phyloP scores from a whole-genome alignment of 2,329 filamentous ascomycete species.

The Curvularia lunata region DNA sequence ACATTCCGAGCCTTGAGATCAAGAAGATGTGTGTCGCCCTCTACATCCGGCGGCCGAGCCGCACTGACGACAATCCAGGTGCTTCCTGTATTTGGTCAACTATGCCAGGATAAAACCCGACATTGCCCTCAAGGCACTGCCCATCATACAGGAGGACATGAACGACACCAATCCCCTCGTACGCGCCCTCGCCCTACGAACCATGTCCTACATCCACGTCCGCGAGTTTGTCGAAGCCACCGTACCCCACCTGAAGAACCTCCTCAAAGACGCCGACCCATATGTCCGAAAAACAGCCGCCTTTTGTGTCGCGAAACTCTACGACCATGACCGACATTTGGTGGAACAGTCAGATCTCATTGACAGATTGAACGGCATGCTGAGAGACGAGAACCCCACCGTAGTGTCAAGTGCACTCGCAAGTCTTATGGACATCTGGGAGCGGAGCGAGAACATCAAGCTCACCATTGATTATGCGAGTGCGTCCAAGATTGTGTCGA shows the following conservation, averaged over 20 bases:
- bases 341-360: conserved; percentile 93
- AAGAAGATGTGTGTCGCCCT: conserved; percentile 86
- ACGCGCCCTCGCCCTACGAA: conserved; percentile 87
- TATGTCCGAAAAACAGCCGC: conserved; percentile 98
- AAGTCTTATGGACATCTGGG: conserved; percentile 96
- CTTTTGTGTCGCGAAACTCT: conserved; percentile 95
- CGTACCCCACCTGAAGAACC: conserved; percentile 78
- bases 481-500: conserved; percentile 97
- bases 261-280: conserved; percentile 86
- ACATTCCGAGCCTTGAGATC: conserved; percentile 91
- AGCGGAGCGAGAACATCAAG: conserved; percentile 95
- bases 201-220: conserved; percentile 97
- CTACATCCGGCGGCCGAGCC: not conserved
- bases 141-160: conserved; percentile 90
- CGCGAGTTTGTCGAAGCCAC: conserved; percentile 93
- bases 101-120: conserved; percentile 95
- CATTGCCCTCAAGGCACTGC: conserved; percentile 89
- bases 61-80: conserved; percentile 65
- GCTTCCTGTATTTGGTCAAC: conserved; percentile 96
- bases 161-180: conserved; percentile 91
- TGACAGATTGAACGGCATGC: conserved; percentile 83
- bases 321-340: conserved; percentile 90
- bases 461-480: conserved; percentile 97
- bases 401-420: conserved; percentile 95
- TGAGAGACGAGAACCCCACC: conserved; percentile 95